A percentile compares a stretch with the other conserved stretches of the same genome.
Evolutionary conservation across 768 basidiomycete species (phyloP).

Genomic region (Holtermannia corniformis): DNA sequence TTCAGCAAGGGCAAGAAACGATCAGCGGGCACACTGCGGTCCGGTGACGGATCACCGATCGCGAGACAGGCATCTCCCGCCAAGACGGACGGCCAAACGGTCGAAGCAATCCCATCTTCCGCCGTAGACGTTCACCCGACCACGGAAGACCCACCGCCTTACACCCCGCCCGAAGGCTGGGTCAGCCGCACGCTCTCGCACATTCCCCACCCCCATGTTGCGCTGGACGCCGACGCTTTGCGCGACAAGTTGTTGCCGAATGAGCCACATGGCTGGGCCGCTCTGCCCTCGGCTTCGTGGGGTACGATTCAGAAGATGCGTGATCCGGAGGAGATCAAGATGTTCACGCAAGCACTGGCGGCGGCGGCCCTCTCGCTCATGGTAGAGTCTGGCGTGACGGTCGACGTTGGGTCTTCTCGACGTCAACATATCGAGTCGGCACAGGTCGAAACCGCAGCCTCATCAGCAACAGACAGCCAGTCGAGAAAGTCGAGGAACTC

Average conservation of each 20-base stretch:
- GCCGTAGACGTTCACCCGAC: background rate
- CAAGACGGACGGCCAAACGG: background rate
- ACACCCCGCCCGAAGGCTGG: constrained; percentile 25
- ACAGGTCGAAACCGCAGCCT: background rate
- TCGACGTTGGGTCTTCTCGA: too few species aligned
- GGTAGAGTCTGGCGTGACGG: constrained; percentile 20
- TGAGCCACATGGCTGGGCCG: constrained; percentile 18
- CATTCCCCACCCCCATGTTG: constrained; percentile 14
- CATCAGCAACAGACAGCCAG: background rate
- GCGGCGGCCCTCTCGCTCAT: constrained; percentile 25
- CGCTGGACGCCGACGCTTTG: constrained; percentile 23
- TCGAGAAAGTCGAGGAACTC: background rate
- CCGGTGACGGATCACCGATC: background rate
- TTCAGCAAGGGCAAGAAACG: constrained; percentile 3
- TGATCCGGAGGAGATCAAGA: constrained; percentile 25
- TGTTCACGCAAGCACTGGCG: constrained; percentile 26
- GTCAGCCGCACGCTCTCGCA: constrained; percentile 27
- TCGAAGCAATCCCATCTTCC: background rate
- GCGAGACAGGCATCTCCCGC: background rate
- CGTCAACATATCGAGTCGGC: background rate
- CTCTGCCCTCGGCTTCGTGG: constrained; percentile 32
- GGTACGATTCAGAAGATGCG: constrained; percentile 27
- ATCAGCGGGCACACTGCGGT: constrained; percentile 1
- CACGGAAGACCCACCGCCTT: constrained; percentile 31
- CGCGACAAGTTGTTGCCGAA: constrained; percentile 3